These are phyloP conservation scores for Alnus glutinosa DNA, from an alignment of 306 rosid genomes.

Conservation along the genomic window DNA sequence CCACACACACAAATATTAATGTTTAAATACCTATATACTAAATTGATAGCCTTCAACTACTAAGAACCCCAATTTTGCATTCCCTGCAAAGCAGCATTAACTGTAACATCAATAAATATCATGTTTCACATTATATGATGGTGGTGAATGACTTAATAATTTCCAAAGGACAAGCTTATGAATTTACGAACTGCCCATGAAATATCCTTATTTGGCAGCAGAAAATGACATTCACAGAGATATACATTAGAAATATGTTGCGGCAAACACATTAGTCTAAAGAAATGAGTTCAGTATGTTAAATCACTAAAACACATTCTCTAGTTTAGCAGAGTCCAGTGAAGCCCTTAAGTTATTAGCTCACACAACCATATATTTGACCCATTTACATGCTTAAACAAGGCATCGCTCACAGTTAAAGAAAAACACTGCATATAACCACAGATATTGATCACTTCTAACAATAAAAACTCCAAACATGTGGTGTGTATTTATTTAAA, in stretches of 20 bases:
- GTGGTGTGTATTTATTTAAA: constrained; percentile 18
- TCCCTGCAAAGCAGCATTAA: not conserved
- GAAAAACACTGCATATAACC: not conserved
- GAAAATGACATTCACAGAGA: not conserved
- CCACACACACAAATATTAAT: not conserved
- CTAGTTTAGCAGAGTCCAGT: not conserved
- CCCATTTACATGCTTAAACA: not conserved
- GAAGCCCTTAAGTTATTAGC: not conserved
- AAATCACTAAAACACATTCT: not conserved
- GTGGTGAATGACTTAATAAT: not conserved
- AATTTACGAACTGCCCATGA: not conserved
- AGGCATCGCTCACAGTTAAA: not conserved
- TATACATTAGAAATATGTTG: no score
- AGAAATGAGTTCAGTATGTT: not conserved
- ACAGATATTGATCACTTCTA: not conserved
- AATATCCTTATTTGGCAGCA: not conserved
- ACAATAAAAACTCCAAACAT: constrained; percentile 41
- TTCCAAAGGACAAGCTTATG: not conserved
- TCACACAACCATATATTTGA: not conserved
- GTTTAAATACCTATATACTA: not conserved
- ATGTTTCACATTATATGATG: not conserved
- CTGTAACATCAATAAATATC: not conserved
- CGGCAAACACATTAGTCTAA: not conserved
- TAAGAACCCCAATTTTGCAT: not conserved
- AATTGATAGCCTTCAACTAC: not conserved